Percentiles rank a stretch among this genome's conserved stretches.
Evolutionary conservation across 805 yeast genomes (phyloP).

Genomic region (Barnettozyma siamensis): DNA sequence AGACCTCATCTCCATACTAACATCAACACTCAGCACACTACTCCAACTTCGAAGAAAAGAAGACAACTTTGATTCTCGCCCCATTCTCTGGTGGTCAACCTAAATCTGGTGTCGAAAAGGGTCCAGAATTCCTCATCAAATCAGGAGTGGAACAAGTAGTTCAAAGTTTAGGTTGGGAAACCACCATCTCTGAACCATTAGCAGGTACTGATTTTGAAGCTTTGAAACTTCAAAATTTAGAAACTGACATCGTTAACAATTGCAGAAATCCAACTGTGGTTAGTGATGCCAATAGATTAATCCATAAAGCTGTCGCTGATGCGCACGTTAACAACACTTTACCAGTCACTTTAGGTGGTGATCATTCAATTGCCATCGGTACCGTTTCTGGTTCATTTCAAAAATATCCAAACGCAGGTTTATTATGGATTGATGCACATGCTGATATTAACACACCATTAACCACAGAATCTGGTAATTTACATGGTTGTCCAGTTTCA

Average conservation of each 20-base stretch:
- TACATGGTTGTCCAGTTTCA: constrained; percentile 95
- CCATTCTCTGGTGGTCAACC: constrained; percentile 97
- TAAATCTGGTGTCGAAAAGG: constrained; percentile 87
- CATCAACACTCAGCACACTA: constrained; percentile 28
- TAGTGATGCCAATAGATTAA: constrained; percentile 58
- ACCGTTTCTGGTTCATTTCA: constrained; percentile 81
- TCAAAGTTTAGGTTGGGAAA: constrained; percentile 67
- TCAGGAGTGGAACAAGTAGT: constrained; percentile 65
- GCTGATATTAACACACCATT: constrained; percentile 92
- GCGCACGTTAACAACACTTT: constrained; percentile 46
- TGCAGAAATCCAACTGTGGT: constrained; percentile 76
- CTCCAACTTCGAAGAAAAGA: constrained; percentile 48
- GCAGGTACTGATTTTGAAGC: constrained; percentile 39
- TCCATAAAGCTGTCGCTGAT: constrained; percentile 53
- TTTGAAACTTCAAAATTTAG: constrained; percentile 33
- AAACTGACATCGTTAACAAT: constrained; percentile 44
- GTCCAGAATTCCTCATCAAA: constrained; percentile 76
- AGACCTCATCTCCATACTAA: too few relatives aligned
- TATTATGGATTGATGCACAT: constrained; percentile 96
- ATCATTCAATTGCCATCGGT: constrained; percentile 93
- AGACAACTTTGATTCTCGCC: constrained; percentile 71
- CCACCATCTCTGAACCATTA: constrained; percentile 49
- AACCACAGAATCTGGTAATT: constrained; percentile 80
- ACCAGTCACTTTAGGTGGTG: constrained; percentile 91
- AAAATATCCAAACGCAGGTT: constrained; percentile 79